phyloP scores from a whole-genome alignment of 495 filamentous ascomycete species.

The Chaetomium fimeti region DNA sequence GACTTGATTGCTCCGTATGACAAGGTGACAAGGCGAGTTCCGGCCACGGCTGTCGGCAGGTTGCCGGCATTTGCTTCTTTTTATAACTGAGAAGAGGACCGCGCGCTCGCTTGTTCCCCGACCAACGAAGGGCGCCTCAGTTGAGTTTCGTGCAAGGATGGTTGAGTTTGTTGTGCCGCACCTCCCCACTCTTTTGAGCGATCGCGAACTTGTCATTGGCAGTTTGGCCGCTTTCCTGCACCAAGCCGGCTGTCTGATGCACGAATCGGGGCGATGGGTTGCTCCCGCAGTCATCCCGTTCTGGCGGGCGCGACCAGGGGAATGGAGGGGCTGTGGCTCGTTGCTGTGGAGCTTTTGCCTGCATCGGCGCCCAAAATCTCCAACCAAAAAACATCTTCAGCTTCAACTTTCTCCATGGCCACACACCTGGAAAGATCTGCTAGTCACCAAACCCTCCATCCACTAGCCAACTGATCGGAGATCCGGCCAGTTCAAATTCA shows the following conservation, averaged over 20 bases:
- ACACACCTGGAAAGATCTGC: conserved; percentile 20
- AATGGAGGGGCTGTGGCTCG: conserved; percentile 22
- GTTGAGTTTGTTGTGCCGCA: conserved; percentile 20
- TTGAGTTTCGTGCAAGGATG: conserved; percentile 33
- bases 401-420: conserved; percentile 15
- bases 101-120: conserved; percentile 29
- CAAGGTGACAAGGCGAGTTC: not conserved
- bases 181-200: conserved; percentile 13
- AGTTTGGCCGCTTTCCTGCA: conserved; percentile 11
- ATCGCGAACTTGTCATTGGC: conserved; percentile 18
- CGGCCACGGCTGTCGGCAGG: conserved; percentile 12
- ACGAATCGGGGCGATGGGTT: conserved; percentile 28
- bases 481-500: conserved; percentile 2
- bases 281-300: conserved; percentile 27
- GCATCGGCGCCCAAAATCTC: conserved; percentile 32
- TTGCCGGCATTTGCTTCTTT: conserved; percentile 32
- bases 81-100: conserved; percentile 34
- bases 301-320: conserved; percentile 7
- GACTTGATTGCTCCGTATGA: conserved; percentile 1
- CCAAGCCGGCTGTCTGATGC: conserved; percentile 23
- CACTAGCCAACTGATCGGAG: not conserved
- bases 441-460: conserved; percentile 10
- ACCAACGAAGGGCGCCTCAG: conserved; percentile 38
- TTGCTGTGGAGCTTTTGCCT: conserved; percentile 20
- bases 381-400: conserved; percentile 30